Evolutionary conservation across 345 rosid species (phyloP), one percentile per base, ranked within the genome.

Genomic region (Ceriops zippeliana): DNA sequence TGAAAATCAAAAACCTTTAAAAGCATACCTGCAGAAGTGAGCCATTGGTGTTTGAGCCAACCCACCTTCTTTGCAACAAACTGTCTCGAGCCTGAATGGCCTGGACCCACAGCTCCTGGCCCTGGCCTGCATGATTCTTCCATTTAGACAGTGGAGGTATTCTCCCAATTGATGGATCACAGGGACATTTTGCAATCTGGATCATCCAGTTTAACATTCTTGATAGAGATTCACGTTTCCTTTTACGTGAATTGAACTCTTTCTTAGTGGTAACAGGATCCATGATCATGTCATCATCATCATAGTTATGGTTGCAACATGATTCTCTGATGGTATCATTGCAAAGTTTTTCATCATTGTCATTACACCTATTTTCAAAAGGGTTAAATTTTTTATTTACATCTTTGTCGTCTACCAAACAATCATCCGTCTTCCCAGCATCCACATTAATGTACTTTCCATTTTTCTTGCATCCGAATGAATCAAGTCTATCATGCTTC

Each of bases 131-230:
- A 62, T 65, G 63, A 32, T 62, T 70, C 65, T 81, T 81, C 88
- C 82, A 86, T 52, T 80, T 76, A 1, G 85, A 84, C 15, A 63
- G 73, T 21, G 76, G 78, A 16, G 83, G 86, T 67, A 82, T 75
- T 58, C 27, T 70, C 31, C 83, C 83, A 74, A 81, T 49, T 19
- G 82, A 73, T 69, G 82, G 82, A 86, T 82, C 80, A 30, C 61
- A 61, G 62, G 86, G 87, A 71, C 72, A 74, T 64, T 31, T 83
- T 49, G 96, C 92, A 62, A 81, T 79, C 66, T 58, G 82, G 70
- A 63, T 72, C 26, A 92, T 71, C 98, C 96, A 92, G 63, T 76
- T 76, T 63, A 92, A 69, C 89, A 92, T 82, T 52, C 66, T 79
- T 20, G 69, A 68, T 32, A 88, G 70, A 63, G 78, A 73, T 61